Conservation (phyloP, 345 rosid species). For the Murraya paniculata region DNA sequence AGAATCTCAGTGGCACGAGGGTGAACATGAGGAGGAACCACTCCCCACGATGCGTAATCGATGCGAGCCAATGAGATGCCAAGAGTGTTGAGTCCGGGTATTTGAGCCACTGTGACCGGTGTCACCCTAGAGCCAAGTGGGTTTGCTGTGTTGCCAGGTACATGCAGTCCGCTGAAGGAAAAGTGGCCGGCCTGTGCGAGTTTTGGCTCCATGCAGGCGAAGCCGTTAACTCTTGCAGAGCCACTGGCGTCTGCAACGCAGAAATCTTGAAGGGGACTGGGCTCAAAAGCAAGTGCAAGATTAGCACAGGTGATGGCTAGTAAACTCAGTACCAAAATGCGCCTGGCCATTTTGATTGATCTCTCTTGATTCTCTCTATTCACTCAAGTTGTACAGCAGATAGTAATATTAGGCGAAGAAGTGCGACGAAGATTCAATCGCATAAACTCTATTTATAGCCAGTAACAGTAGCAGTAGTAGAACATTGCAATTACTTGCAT, state of each 20-base stretch:
- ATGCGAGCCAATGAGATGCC: constrained; percentile 25
- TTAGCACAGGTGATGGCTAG: not conserved
- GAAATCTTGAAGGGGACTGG: not conserved
- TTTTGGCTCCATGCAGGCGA: not conserved
- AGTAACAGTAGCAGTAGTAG: not conserved
- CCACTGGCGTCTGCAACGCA: not conserved
- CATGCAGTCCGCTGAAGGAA: constrained; percentile 5
- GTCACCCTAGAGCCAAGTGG: constrained; percentile 8
- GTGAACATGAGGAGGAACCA: constrained; percentile 19
- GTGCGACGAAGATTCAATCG: not conserved
- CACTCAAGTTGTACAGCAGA: not conserved
- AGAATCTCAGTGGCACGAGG: constrained; percentile 25
- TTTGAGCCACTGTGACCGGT: constrained; percentile 1
- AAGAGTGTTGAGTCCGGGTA: constrained; percentile 26
- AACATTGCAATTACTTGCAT: not conserved
- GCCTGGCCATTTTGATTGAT: not conserved
- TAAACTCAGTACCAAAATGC: not conserved
- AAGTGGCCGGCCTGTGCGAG: not conserved
- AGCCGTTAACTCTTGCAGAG: not conserved
- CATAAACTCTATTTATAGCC: not conserved
- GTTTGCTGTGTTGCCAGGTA: constrained; percentile 10
- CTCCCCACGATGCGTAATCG: constrained; percentile 17
- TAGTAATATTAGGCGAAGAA: not conserved
- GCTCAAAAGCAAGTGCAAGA: not conserved
- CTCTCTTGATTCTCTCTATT: not conserved